Percentiles rank a stretch among this genome's conserved stretches.
These are phyloP conservation scores for Amphirosellinia nigrospora DNA, from an alignment of 495 filamentous ascomycete genomes.

Conservation along the genomic window DNA sequence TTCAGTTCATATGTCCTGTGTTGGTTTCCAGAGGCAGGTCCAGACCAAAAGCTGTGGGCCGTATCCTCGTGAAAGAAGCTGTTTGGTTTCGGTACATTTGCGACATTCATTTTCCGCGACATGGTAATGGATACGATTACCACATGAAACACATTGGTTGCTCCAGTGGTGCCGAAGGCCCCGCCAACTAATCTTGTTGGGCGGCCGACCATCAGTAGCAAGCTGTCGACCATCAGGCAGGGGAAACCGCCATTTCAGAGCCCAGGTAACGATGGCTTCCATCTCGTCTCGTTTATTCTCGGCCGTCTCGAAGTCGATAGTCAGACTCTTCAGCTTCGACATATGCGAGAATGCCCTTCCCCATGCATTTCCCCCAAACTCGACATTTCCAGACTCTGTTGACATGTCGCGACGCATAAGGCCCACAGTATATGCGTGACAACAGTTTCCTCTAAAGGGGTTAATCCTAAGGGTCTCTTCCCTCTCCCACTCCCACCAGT, in stretches of 20 bases:
- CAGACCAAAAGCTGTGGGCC: slow-evolving; percentile 3
- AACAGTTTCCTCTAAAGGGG: slow-evolving; percentile 25
- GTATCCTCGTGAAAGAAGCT: background rate
- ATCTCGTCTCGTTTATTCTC: background rate
- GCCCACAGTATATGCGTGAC: background rate
- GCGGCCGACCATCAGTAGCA: background rate
- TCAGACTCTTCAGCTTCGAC: slow-evolving; percentile 7
- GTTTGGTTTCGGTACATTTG: background rate
- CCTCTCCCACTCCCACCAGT: slow-evolving; percentile 37
- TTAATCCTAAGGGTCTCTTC: slow-evolving; percentile 28
- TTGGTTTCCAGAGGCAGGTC: slow-evolving; percentile 10
- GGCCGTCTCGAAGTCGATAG: slow-evolving; percentile 17
- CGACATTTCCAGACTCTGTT: background rate
- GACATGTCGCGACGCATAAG: slow-evolving; percentile 17
- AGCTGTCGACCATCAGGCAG: slow-evolving; percentile 9
- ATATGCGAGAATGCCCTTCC: slow-evolving; percentile 13
- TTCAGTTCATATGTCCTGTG: background rate
- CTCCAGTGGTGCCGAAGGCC: slow-evolving; percentile 1
- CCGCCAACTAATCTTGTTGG: slow-evolving; percentile 7
- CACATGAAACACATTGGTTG: background rate
- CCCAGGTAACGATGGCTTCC: slow-evolving; percentile 5
- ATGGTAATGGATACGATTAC: background rate
- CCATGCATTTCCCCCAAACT: slow-evolving; percentile 5
- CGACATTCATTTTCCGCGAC: background rate
- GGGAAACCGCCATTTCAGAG: slow-evolving; percentile 18